Evolutionary conservation across 169 alveolate species (phyloP).

Genomic region (Theileria luwenshuni): DNA sequence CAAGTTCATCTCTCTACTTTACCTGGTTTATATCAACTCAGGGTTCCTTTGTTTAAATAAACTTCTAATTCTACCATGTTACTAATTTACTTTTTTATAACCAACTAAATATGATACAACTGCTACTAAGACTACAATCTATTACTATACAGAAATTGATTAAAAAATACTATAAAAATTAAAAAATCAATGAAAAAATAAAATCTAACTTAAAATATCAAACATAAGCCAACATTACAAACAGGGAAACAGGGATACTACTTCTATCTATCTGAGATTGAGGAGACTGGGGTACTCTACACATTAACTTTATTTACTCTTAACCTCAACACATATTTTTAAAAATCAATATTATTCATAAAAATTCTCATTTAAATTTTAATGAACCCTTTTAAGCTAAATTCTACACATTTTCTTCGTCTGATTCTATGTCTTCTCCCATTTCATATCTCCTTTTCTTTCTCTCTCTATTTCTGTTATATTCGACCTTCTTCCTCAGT

Average conservation of each 20-base stretch:
- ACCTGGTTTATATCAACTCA: background rate
- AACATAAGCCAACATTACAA: background rate
- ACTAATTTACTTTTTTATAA: slow-evolving; percentile 5
- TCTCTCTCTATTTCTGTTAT: slow-evolving; percentile 23
- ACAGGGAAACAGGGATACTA: background rate
- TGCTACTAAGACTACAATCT: too few relatives aligned
- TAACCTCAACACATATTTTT: background rate
- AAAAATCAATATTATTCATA: too few relatives aligned
- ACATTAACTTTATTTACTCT: background rate
- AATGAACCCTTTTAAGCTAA: background rate
- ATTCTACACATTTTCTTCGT: background rate
- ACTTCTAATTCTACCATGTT: background rate
- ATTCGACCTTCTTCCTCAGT: slow-evolving; percentile 38
- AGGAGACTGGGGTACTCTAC: slow-evolving; percentile 22
- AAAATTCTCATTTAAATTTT: too few relatives aligned
- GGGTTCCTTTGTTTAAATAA: background rate
- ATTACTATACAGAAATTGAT: too few relatives aligned
- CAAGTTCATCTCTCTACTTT: background rate
- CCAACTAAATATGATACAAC: background rate
- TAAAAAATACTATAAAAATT: slow-evolving; percentile 1
- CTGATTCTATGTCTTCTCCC: background rate
- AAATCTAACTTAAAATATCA: background rate
- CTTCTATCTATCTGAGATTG: background rate
- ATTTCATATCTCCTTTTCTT: background rate
- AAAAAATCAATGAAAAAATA: background rate